phyloP scores from a whole-genome alignment of 257 asterid genomes.

The Nicotiana knightiana region DNA sequence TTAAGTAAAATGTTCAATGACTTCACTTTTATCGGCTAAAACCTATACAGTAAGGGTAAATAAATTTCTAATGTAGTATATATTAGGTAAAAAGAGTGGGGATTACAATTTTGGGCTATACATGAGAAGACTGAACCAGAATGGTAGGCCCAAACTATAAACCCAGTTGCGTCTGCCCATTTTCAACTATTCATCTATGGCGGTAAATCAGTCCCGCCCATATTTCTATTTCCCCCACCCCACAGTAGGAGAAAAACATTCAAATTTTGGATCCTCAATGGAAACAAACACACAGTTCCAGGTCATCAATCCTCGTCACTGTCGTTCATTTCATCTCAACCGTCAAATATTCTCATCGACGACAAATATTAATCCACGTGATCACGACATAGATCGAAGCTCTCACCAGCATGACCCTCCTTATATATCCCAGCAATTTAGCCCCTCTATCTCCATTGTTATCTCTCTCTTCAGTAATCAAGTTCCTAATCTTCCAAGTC shows the following conservation, averaged over 20 bases:
- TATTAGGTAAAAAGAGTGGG: too few species aligned
- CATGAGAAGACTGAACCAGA: too few species aligned
- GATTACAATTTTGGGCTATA: too few species aligned
- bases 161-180: too few species aligned
- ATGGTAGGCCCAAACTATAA: too few species aligned
- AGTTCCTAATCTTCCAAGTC: neutral
- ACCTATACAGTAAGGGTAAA: too few species aligned
- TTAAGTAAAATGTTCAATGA: too few species aligned
- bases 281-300: neutral
- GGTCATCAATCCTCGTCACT: neutral
- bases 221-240: neutral
- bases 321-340: neutral
- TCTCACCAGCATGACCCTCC: neutral
- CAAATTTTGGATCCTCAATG: neutral
- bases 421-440: neutral
- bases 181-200: neutral
- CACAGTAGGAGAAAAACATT: neutral
- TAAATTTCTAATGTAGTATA: too few species aligned
- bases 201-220: neutral
- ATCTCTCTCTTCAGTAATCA: neutral
- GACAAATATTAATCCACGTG: neutral
- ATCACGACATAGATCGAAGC: neutral
- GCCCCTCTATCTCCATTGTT: neutral
- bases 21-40: too few species aligned
- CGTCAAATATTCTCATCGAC: neutral